Percentiles rank a stretch among this genome's conserved stretches.
Evolutionary conservation across 2,329 filamentous ascomycete genomes (phyloP).

Genomic region (Aspergillus terreus): DNA sequence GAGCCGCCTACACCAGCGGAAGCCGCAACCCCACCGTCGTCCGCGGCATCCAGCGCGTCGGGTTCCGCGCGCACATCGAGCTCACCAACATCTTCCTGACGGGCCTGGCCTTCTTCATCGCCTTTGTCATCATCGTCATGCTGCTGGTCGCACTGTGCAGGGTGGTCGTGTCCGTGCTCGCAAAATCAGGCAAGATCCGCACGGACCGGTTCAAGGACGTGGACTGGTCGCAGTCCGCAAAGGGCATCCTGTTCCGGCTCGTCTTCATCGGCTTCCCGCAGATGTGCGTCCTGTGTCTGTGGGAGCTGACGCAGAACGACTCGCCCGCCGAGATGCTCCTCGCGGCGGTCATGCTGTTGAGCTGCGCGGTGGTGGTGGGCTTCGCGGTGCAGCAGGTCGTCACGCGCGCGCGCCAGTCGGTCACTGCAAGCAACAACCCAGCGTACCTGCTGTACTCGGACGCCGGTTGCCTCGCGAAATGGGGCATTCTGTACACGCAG

Average conservation of each 20-base stretch:
- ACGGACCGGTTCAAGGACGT: conserved; percentile 83
- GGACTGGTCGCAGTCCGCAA: conserved; percentile 87
- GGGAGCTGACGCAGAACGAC: conserved; percentile 85
- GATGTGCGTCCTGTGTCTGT: conserved; percentile 83
- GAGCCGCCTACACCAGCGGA: conserved; percentile 41
- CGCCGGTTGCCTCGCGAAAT: conserved; percentile 85
- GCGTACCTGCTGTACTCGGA: conserved; percentile 96
- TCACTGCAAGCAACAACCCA: conserved; percentile 87
- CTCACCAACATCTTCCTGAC: conserved; percentile 91
- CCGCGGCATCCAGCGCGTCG: conserved; percentile 80
- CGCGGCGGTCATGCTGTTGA: conserved; percentile 81
- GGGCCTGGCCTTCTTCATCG: conserved; percentile 79
- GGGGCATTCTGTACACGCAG: conserved; percentile 95
- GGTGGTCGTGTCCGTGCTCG: conserved; percentile 68
- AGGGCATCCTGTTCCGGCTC: conserved; percentile 88
- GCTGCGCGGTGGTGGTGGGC: conserved; percentile 68
- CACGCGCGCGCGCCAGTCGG: conserved; percentile 78
- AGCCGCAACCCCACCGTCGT: conserved; percentile 51
- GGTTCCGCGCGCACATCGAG: conserved; percentile 80
- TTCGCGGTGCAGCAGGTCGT: conserved; percentile 90
- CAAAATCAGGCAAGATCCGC: conserved; percentile 71
- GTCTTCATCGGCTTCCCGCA: conserved; percentile 87
- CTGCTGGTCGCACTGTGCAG: conserved; percentile 76
- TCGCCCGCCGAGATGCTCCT: conserved; percentile 81
- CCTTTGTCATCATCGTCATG: conserved; percentile 73